Base-by-base conservation (phyloP, 2,329 filamentous ascomycete species). In the Cucurbitaria berberidis region DNA sequence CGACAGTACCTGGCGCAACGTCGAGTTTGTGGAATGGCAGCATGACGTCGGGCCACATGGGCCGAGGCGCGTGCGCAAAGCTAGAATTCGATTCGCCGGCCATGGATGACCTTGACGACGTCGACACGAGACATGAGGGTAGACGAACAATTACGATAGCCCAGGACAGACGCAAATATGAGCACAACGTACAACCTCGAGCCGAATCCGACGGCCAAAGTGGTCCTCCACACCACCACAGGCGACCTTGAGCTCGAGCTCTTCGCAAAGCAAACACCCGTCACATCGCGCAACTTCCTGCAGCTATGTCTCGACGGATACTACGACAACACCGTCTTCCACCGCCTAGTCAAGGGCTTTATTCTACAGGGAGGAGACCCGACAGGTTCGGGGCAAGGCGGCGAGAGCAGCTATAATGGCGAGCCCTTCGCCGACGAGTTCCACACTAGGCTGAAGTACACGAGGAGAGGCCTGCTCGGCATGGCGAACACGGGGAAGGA, bases 341-440 rank as follows among this genome's bases (percentile, higher is more conserved):
- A 99, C 78, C 90, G 95, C 21, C 82, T 98, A 5, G 88, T 96
- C 0, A 91, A 93, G 0, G 90, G 89, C 45, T 99, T 99, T 75
- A 90, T 99, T 58, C 80, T 98, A 10, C 95, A 99, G 71, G 95
- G 93, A 26, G 95, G 95, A 50, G 95, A 99, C 67, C 93, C 95
- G 0, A 96, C 92, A 0, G 92, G 92, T 21, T 96, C 92, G 0
- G 93, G 93, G 11, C 88, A 91, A 66, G 95, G 95, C 50, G 95
- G 95, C 40, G 91, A 96, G 71, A 93, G 89, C 27, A 96, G 96
- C 64, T 96, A 96, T 78, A 88, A 91, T 74, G 90, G 90, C 68
- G 88, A 88, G 51, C 81, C 89, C 35, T 91, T 96, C 66, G 86
- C 87, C 36, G 93, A 98, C 78, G 95, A 99, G 73, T 89, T 97